Conservation (phyloP, 2,329 filamentous ascomycete genomes). For the Fusarium veterinarium region DNA sequence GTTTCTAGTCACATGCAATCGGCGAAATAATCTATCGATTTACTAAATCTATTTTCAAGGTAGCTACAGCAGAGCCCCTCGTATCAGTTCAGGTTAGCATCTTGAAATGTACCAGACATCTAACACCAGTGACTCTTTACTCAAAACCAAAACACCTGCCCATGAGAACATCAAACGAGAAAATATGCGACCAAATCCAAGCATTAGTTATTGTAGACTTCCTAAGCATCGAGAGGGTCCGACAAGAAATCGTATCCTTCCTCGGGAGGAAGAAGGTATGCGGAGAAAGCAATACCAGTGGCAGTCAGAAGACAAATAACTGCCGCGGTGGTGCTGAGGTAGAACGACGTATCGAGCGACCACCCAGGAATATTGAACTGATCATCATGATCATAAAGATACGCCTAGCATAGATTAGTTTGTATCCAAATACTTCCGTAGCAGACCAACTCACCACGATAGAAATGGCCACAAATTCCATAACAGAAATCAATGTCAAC, state of each 20-base stretch:
- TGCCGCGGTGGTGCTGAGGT: conserved; percentile 71
- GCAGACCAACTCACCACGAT: conserved; percentile 75
- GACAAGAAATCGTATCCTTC: conserved; percentile 82
- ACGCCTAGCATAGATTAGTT: conserved; percentile 67
- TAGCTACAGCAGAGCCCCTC: conserved; percentile 15
- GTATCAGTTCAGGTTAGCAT: conserved; percentile 17
- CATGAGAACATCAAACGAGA: background rate
- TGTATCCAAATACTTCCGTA: background rate
- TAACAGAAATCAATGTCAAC: conserved; percentile 71
- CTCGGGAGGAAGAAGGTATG: conserved; percentile 78
- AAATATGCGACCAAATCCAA: background rate
- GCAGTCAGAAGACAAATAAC: conserved; percentile 64
- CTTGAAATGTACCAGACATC: background rate
- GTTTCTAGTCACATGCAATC: background rate
- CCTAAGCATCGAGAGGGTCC: conserved; percentile 64
- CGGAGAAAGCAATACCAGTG: conserved; percentile 72
- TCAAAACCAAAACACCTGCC: conserved; percentile 8
- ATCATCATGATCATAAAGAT: conserved; percentile 83
- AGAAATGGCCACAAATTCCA: conserved; percentile 81
- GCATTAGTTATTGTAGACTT: background rate
- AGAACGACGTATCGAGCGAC: conserved; percentile 82
- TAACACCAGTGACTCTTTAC: background rate
- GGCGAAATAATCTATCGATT: conserved; percentile 5
- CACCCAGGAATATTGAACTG: conserved; percentile 85
- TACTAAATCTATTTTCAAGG: conserved; percentile 1